Evolutionary conservation across 257 asterid genomes (phyloP).

Genomic region (Scutellaria baicalensis): DNA sequence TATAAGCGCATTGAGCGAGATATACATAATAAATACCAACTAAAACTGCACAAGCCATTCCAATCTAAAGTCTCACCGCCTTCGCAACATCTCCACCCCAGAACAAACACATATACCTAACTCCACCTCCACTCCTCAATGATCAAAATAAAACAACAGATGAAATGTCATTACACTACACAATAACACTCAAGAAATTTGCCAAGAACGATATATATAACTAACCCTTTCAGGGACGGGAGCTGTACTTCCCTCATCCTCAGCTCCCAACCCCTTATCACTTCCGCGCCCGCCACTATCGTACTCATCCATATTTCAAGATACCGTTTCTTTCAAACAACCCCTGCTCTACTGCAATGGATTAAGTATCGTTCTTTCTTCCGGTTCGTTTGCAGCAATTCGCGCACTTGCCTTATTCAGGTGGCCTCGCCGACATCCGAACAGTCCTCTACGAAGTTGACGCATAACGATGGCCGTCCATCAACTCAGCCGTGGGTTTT

Average conservation of each 20-base stretch:
- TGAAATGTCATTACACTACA: no score
- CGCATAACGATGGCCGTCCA: constrained; percentile 11
- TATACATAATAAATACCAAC: neutral
- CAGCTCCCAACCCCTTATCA: constrained; percentile 52
- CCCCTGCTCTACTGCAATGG: neutral
- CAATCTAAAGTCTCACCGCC: neutral
- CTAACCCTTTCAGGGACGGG: constrained; percentile 77
- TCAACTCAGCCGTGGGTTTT: constrained; percentile 11
- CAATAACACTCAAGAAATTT: no score
- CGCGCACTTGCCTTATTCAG: neutral
- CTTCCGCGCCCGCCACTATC: constrained; percentile 48
- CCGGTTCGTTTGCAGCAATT: constrained; percentile 1
- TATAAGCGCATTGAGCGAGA: neutral
- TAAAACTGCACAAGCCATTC: neutral
- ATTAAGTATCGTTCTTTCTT: neutral
- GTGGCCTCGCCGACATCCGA: neutral
- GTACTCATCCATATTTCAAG: constrained; percentile 25
- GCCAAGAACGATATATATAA: neutral
- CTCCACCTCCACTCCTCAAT: neutral
- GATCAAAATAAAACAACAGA: no score
- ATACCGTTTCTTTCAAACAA: constrained; percentile 4
- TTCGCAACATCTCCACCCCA: neutral
- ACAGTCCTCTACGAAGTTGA: constrained; percentile 12
- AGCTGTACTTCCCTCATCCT: constrained; percentile 66
- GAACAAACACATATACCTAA: neutral